Conservation (phyloP, 2,329 filamentous ascomycete species). For the Diaporthe citriasiana region DNA sequence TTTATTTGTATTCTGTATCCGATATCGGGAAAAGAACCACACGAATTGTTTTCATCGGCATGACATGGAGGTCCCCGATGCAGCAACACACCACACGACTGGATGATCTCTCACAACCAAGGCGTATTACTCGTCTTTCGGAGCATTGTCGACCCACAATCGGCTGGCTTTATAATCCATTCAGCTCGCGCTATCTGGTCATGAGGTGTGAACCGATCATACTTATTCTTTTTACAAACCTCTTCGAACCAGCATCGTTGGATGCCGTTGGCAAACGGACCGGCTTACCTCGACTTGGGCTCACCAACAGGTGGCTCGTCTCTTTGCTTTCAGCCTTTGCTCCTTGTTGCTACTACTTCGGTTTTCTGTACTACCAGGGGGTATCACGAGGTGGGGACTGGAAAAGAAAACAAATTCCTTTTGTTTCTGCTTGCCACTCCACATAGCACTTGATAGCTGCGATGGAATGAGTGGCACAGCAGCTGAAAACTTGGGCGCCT, state of each 20-base stretch:
- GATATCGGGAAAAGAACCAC: conserved; percentile 21
- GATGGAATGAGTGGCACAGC: background rate
- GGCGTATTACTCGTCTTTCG: background rate
- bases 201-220: background rate
- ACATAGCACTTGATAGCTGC: background rate
- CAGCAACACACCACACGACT: conserved; percentile 14
- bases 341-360: background rate
- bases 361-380: conserved; percentile 13
- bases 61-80: background rate
- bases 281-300: too few species aligned
- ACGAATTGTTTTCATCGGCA: conserved; percentile 11
- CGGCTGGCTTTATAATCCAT: conserved; percentile 5
- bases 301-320: background rate
- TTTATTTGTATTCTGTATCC: conserved; percentile 22
- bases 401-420: background rate
- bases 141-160: background rate
- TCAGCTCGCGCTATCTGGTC: conserved; percentile 21
- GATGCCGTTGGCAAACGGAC: background rate
- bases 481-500: background rate
- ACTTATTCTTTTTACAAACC: background rate
- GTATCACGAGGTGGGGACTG: background rate
- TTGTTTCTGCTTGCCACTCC: background rate
- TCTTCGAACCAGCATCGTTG: background rate
- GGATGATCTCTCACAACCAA: background rate
- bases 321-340: conserved; percentile 1